Evolutionary conservation across 2,329 filamentous ascomycete species (phyloP).

Genomic region (Neoscytalidium dimidiatum): DNA sequence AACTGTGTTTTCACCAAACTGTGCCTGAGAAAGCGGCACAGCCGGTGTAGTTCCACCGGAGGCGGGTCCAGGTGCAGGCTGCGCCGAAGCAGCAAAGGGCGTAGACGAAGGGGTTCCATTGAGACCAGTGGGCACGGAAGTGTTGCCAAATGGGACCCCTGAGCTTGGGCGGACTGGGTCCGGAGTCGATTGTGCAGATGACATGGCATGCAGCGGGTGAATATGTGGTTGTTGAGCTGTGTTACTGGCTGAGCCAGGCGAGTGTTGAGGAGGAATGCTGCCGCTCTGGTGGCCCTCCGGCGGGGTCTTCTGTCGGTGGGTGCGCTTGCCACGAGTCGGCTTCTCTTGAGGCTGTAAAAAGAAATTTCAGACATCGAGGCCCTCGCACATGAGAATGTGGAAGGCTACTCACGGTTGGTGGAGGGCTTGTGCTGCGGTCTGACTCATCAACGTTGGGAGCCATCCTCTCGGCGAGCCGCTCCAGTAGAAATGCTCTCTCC

Average conservation of each 20-base stretch:
- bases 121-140: constrained; percentile 29
- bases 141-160: constrained; percentile 27
- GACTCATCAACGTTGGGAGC: constrained; percentile 59
- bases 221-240: constrained; percentile 21
- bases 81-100: constrained; percentile 21
- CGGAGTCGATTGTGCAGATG: constrained; percentile 41
- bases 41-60: constrained; percentile 30
- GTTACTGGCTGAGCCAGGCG: constrained; percentile 24
- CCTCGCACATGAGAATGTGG: neutral
- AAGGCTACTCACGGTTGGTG: constrained; percentile 65
- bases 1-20: constrained; percentile 21
- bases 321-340: constrained; percentile 72
- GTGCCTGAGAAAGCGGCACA: constrained; percentile 18
- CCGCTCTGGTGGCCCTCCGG: constrained; percentile 25
- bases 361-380: constrained; percentile 1
- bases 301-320: constrained; percentile 55
- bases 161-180: constrained; percentile 30
- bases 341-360: constrained; percentile 70
- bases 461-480: constrained; percentile 51
- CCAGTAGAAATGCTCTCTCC: constrained; percentile 66
- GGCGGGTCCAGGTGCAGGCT: constrained; percentile 30
- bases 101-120: constrained; percentile 28
- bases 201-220: constrained; percentile 25
- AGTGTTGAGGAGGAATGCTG: constrained; percentile 24
- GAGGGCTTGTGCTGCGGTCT: constrained; percentile 77